Evolutionary conservation across 1,284 basidiomycete species (phyloP).

Genomic region (Mrakiaceae sp.): DNA sequence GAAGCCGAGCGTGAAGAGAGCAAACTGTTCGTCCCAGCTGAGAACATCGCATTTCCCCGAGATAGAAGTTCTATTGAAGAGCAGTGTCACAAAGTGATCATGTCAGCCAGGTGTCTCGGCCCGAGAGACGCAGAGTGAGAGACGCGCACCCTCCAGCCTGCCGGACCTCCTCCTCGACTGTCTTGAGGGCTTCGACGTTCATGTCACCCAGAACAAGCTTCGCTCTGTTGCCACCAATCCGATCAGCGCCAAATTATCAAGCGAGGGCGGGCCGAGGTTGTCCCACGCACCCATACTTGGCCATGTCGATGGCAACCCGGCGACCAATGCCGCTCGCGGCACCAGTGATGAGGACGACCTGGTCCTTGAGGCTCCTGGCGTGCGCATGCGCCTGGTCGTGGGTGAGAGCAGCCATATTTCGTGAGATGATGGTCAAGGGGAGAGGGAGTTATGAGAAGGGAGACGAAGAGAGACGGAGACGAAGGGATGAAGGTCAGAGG

Average conservation of each 20-base stretch:
- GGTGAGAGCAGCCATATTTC: no score
- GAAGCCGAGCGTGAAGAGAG: neutral
- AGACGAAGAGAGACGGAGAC: no score
- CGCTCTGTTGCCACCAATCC: neutral
- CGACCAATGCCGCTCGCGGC: slow-evolving; percentile 2
- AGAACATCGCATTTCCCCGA: neutral
- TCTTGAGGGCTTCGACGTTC: neutral
- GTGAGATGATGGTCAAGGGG: no score
- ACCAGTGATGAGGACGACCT: neutral
- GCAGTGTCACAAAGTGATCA: no score
- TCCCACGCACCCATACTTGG: no score
- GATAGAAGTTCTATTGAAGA: neutral
- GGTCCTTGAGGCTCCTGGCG: no score
- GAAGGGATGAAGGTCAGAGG: no score
- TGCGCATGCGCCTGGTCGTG: no score
- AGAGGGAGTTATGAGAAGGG: no score
- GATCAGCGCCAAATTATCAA: no score
- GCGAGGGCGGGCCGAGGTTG: no score
- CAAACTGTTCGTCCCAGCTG: neutral
- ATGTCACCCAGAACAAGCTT: slow-evolving; percentile 4
- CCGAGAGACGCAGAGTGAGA: neutral
- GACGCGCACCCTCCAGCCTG: neutral
- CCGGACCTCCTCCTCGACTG: neutral
- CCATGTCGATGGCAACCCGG: neutral
- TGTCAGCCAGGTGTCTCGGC: no score